Evolutionary conservation across 495 filamentous ascomycete genomes (phyloP).

Genomic region (Trichoderma orchidacearum): DNA sequence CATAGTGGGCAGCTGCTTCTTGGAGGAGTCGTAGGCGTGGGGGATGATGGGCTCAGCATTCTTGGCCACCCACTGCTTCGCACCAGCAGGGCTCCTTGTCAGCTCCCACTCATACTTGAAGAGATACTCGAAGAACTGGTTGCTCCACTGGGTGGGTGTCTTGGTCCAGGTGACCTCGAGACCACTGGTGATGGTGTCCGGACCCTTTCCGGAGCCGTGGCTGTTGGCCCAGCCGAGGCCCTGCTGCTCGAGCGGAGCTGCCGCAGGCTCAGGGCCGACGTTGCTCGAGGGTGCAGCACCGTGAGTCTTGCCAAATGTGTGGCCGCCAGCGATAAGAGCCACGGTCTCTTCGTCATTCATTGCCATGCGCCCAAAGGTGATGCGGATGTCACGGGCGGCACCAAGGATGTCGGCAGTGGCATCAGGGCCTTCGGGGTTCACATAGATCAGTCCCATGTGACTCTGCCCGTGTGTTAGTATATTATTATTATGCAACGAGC

Average conservation of each 20-base stretch:
- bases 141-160: conserved; percentile 55
- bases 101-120: conserved; percentile 68
- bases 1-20: conserved; percentile 56
- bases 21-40: conserved; percentile 48
- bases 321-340: conserved; percentile 60
- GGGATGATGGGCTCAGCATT: conserved; percentile 47
- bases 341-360: conserved; percentile 71
- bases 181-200: conserved; percentile 56
- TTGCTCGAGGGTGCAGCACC: conserved; percentile 45
- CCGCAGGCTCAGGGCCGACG: conserved; percentile 51
- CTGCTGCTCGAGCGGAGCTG: conserved; percentile 43
- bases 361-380: conserved; percentile 60
- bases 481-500: neutral
- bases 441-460: conserved; percentile 66
- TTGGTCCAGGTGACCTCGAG: conserved; percentile 64
- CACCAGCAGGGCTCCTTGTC: conserved; percentile 57
- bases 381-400: conserved; percentile 54
- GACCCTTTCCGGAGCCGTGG: conserved; percentile 43
- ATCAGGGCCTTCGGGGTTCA: conserved; percentile 66
- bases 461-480: neutral
- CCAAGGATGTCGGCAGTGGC: conserved; percentile 51
- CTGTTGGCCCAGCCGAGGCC: conserved; percentile 55
- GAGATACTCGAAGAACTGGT: conserved; percentile 54
- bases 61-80: conserved; percentile 63
- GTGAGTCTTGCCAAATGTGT: conserved; percentile 65